Evolutionary conservation across 2,329 filamentous ascomycete genomes (phyloP).

Genomic region (Purpureocillium lavendulum): DNA sequence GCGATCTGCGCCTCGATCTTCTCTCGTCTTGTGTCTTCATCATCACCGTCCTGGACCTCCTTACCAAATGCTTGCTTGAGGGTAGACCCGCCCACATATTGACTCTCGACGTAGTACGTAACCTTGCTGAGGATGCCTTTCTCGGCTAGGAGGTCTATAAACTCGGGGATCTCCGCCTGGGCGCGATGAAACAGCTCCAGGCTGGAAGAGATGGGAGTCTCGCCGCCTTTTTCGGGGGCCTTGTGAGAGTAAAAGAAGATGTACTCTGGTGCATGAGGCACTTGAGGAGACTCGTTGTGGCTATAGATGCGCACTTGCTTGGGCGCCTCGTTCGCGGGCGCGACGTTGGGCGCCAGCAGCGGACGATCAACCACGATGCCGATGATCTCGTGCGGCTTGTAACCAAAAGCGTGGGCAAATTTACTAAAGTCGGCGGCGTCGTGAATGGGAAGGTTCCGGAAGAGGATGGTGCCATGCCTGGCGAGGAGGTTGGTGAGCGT

Average conservation of each 20-base stretch:
- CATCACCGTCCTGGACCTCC: constrained; percentile 32
- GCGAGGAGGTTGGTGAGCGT: constrained; percentile 30
- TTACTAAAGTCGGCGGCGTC: constrained; percentile 35
- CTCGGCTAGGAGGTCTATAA: constrained; percentile 29
- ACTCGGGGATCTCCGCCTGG: constrained; percentile 36
- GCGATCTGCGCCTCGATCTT: constrained; percentile 42
- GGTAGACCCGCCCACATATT: constrained; percentile 37
- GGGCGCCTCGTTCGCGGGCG: constrained; percentile 37
- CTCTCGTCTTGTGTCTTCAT: constrained; percentile 25
- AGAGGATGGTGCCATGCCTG: constrained; percentile 35
- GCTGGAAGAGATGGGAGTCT: constrained; percentile 38
- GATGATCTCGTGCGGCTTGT: constrained; percentile 37
- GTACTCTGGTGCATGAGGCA: constrained; percentile 41
- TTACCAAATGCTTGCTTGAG: constrained; percentile 35
- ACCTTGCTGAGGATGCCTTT: constrained; percentile 29
- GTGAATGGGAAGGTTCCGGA: constrained; percentile 35
- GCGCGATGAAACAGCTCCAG: constrained; percentile 36
- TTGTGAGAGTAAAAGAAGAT: constrained; percentile 39
- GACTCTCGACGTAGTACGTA: constrained; percentile 32
- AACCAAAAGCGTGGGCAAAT: constrained; percentile 39
- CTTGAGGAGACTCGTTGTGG: constrained; percentile 42
- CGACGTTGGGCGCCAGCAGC: too few species aligned
- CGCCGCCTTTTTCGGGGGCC: constrained; percentile 24
- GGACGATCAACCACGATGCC: constrained; percentile 39
- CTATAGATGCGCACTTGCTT: constrained; percentile 39